These are phyloP conservation scores for Magnolia sinica DNA, from an alignment of 164 flowering plant genomes.

Conservation along the genomic window DNA sequence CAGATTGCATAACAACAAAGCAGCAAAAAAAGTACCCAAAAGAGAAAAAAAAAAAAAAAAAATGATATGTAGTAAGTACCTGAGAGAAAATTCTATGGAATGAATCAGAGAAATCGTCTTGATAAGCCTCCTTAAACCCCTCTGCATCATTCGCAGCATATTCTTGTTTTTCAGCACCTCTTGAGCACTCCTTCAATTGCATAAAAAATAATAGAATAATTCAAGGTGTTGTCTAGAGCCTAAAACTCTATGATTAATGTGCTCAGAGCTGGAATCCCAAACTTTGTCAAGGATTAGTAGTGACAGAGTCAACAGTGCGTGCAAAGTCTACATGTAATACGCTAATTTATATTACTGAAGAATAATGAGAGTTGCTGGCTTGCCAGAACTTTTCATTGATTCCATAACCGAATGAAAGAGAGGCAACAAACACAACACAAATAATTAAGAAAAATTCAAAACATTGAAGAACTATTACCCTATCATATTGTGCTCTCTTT, in stretches of 20 bases:
- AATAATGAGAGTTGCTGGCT: background rate
- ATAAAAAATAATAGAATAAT: constrained; percentile 7
- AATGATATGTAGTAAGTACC: constrained; percentile 41
- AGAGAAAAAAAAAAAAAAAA: background rate
- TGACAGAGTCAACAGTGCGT: background rate
- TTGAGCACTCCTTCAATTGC: constrained; percentile 26
- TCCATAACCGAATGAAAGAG: background rate
- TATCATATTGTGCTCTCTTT: constrained; percentile 72
- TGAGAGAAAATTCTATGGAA: constrained; percentile 83
- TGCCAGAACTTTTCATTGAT: background rate
- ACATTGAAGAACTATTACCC: constrained; percentile 35
- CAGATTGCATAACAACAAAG: background rate
- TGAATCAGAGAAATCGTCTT: constrained; percentile 59
- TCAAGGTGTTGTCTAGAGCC: background rate
- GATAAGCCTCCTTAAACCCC: constrained; percentile 41
- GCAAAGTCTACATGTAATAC: background rate
- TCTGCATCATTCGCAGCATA: constrained; percentile 38
- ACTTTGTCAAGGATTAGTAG: background rate
- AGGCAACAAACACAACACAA: background rate
- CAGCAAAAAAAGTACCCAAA: background rate
- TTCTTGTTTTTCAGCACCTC: constrained; percentile 31
- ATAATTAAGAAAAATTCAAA: too few relatives aligned
- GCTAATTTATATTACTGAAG: background rate
- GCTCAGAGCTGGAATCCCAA: background rate
- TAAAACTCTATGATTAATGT: background rate